These are phyloP conservation scores for Escovopsis sp. DNA, from an alignment of 2,329 filamentous ascomycete genomes.

Conservation along the genomic window DNA sequence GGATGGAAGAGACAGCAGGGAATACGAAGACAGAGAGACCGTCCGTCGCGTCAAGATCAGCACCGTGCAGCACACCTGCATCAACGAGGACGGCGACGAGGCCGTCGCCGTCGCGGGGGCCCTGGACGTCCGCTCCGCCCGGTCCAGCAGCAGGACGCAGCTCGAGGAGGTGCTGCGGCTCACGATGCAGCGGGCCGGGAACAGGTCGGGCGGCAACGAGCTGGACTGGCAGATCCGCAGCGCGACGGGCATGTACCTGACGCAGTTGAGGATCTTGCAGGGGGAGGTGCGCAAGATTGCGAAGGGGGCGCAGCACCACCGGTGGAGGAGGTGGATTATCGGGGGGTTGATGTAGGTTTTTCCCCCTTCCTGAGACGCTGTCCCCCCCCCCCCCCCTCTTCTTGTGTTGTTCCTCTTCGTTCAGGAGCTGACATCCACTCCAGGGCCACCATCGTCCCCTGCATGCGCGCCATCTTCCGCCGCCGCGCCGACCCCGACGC, in stretches of 20 bases:
- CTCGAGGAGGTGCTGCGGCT: slow-evolving; percentile 21
- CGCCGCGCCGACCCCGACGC: slow-evolving; percentile 24
- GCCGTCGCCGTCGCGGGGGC: too few species aligned
- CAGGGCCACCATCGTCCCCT: slow-evolving; percentile 36
- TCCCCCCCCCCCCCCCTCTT: neutral
- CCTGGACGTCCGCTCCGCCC: slow-evolving; percentile 14
- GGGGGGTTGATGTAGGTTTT: slow-evolving; percentile 36
- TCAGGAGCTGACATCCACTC: neutral
- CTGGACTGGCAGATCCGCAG: slow-evolving; percentile 27
- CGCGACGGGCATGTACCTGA: slow-evolving; percentile 27
- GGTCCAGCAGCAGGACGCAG: slow-evolving; percentile 19
- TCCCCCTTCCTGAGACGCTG: neutral
- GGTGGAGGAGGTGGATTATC: slow-evolving; percentile 37
- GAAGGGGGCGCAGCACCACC: slow-evolving; percentile 28
- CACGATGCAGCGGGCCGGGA: slow-evolving; percentile 13
- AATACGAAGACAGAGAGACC: too few species aligned
- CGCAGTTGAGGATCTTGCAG: slow-evolving; percentile 29
- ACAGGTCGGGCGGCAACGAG: slow-evolving; percentile 16
- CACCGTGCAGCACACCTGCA: too few species aligned
- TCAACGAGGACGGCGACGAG: too few species aligned
- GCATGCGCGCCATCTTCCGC: slow-evolving; percentile 35
- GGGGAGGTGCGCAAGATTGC: slow-evolving; percentile 27
- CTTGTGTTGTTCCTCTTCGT: too few species aligned
- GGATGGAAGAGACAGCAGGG: too few species aligned
- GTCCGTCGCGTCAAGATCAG: too few species aligned